Percentiles rank a stretch among this genome's conserved stretches.
Conservation (phyloP, 306 rosid species). For the Medicago arabica region DNA sequence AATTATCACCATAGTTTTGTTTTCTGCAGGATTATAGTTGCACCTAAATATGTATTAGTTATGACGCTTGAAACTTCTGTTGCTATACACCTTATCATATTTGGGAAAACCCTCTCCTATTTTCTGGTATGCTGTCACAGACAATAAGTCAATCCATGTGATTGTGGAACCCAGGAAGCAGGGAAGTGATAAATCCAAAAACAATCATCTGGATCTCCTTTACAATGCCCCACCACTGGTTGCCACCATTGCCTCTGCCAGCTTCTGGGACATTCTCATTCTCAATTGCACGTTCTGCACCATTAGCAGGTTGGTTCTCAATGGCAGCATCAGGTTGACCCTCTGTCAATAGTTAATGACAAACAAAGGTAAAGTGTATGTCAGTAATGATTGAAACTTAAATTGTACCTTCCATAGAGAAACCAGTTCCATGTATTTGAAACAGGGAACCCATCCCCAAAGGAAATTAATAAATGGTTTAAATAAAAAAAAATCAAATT, state of each 20-base stretch:
- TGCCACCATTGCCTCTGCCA: slow-evolving; percentile 66
- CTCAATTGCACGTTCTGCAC: slow-evolving; percentile 54
- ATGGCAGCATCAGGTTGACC: slow-evolving; percentile 65
- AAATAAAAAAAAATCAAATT: neutral
- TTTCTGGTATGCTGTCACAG: slow-evolving; percentile 12
- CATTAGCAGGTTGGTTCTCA: slow-evolving; percentile 61
- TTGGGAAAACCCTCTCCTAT: slow-evolving; percentile 28
- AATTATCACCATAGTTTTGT: slow-evolving; percentile 38
- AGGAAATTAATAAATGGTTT: neutral
- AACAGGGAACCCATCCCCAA: neutral
- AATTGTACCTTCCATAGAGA: slow-evolving; percentile 18
- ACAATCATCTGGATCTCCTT: slow-evolving; percentile 95
- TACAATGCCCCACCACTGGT: slow-evolving; percentile 93
- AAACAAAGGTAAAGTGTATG: slow-evolving; percentile 27
- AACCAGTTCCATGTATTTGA: neutral
- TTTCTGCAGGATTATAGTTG: slow-evolving; percentile 37
- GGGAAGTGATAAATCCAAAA: slow-evolving; percentile 91
- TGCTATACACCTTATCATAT: slow-evolving; percentile 41
- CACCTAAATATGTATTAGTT: slow-evolving; percentile 43
- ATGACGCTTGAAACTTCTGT: slow-evolving; percentile 42
- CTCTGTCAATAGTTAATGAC: slow-evolving; percentile 50
- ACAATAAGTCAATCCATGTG: slow-evolving; percentile 58
- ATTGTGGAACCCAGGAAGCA: slow-evolving; percentile 96
- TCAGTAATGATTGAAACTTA: slow-evolving; percentile 2
- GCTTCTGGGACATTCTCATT: slow-evolving; percentile 69